Base-by-base conservation (phyloP, 2,329 filamentous ascomycete species). In the Penicillium sp. region DNA sequence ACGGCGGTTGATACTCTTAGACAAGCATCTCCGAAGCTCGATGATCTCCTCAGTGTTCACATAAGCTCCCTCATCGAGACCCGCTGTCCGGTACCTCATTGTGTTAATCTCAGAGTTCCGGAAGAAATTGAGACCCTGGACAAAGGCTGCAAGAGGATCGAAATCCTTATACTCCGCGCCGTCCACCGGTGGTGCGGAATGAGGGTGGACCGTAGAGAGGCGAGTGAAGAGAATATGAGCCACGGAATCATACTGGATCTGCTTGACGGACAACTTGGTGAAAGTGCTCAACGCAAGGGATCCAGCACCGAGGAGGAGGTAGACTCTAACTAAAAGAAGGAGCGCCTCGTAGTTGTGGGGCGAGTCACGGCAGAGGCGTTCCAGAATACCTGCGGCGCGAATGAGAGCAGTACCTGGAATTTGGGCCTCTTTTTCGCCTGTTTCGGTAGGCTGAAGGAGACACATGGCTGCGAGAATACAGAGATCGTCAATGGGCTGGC, bases 241-340 rank as follows among this genome's bases (percentile, higher is more conserved):
- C 49, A 83, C 76, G 19, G 78, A 80, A 65, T 83, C 80, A 65
- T 76, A 80, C 67, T 83, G 81, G 61, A 83, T 66, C 57, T 83
- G 81, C 65, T 83, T 83, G 55, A 83, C 74, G 17, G 79, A 79
- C 19, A 83, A 75, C 60, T 76, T 79, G 62, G 74, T 72, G 67
- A 83, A 83, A 12, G 73, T 76, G 44, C 74, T 76, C 65, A 83
- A 69, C n/a, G 81, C 81, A 19, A 81, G 73, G 30, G 80, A 82
- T 8, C 79, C 76, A 30, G 79, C 77, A 22, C 81, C 81, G 12
- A 82, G 67, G 49, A 78, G 72, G 26, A 79, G 69, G 59, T 81
- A 81, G 28, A 82, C 74, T 33, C 79, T 76, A 8, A 81, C 74
- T 30, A 83, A 71, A 17, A 81, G 72, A 30, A 83, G 70, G 4